Evolutionary conservation across 2,329 filamentous ascomycete genomes (phyloP).

Genomic region (Sporothrix euskadiensis): DNA sequence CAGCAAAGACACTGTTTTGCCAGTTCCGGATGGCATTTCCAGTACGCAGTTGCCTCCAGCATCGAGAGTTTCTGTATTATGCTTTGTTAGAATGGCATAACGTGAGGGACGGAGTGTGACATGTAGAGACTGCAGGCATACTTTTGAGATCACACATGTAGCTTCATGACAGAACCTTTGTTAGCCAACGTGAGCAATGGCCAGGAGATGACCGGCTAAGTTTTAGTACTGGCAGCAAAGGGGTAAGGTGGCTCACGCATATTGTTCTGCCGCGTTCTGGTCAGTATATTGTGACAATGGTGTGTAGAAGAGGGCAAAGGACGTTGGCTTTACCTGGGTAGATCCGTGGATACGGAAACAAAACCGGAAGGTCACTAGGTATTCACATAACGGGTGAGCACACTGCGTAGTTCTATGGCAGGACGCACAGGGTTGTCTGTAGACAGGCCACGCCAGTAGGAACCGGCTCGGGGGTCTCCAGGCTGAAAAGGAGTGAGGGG

Average conservation of each 20-base stretch:
- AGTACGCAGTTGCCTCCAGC: conserved; percentile 91
- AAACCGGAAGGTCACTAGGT: conserved; percentile 54
- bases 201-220: neutral
- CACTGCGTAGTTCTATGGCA: neutral
- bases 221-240: neutral
- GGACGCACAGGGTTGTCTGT: neutral
- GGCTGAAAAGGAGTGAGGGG: neutral
- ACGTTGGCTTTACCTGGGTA: conserved; percentile 40
- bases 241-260: conserved; percentile 43
- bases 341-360: conserved; percentile 61
- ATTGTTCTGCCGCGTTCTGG: conserved; percentile 49
- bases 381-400: neutral
- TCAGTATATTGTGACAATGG: neutral
- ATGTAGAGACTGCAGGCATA: conserved; percentile 35
- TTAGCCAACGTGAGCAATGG: conserved; percentile 5
- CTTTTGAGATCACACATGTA: conserved; percentile 62
- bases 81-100: conserved; percentile 22
- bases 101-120: neutral
- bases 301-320: neutral
- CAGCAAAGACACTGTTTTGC: conserved; percentile 92
- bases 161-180: conserved; percentile 37
- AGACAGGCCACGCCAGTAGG: neutral
- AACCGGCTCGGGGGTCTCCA: neutral
- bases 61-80: conserved; percentile 70
- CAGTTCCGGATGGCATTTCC: conserved; percentile 98